Evolutionary conservation across 2,329 filamentous ascomycete genomes (phyloP), one percentile per base, ranked within the genome.

Genomic region (Phyllosticta citribraziliensis): DNA sequence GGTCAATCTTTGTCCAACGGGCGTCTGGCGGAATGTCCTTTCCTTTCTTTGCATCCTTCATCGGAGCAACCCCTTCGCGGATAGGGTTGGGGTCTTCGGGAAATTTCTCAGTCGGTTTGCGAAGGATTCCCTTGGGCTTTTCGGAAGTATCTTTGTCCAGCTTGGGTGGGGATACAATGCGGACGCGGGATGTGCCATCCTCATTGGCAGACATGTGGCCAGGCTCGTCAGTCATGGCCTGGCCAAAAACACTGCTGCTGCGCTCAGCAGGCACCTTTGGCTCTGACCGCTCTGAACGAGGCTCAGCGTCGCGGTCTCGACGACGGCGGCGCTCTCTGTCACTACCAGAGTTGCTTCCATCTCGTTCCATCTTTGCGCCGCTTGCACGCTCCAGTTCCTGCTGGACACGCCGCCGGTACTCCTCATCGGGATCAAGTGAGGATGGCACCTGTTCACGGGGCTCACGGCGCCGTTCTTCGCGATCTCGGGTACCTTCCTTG

Each of bases 1-100:
- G 85, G 70, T 88, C 89, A 70, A 97, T 92, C 77, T 94, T 96
- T 55, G 92, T 97, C 92, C 92, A 97, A 60, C 91, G 84, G 35
- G 92, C 92, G 62, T 88, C 89, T 0, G 86, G 76, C 4, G 78
- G 78, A 33, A 91, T 89, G 50, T 89, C 87, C 64, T 87, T 85
- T 60, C 72, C 73, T 70, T 85, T 86, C 73, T 88, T 86, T 56
- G 89, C 86, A 70, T 96, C 91, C 75, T 96, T 96, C 70, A 96
- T 84, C n/a, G 92, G 92, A 1, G 92, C 91, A 6, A 96, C 93
- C 17, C 92, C 93, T 72, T 97, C 93, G 20, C 92, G 84, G 40
- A 95, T 81, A 0, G 90, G 88, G 66, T 91, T 87, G 0, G 85
- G 84, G 64, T 96, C 88, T 69, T 97, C 92, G 0, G 93, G 93